Conservation (phyloP, 139 green algal species). For the Coelastrella sp. region DNA sequence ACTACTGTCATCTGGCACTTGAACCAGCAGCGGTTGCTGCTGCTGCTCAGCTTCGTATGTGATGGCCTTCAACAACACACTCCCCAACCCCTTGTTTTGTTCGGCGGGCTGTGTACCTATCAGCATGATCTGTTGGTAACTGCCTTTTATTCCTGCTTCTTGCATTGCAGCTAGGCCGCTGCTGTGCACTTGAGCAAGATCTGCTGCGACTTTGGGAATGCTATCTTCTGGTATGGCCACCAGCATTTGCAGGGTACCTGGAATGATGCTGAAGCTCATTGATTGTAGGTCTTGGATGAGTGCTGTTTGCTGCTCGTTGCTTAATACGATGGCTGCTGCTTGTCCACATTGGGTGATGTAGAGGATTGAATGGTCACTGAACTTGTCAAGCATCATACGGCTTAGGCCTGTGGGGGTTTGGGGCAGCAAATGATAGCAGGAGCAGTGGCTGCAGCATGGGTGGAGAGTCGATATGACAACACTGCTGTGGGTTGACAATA, state of each 20-base stretch:
- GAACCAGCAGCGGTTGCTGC: not conserved
- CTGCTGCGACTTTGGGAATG: not conserved
- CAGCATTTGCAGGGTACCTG: slow-evolving; percentile 1
- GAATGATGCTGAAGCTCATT: not conserved
- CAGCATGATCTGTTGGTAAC: not conserved
- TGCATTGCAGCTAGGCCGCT: not conserved
- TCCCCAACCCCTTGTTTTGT: not conserved
- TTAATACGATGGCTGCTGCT: not conserved
- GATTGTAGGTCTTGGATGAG: not conserved
- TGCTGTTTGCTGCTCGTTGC: not conserved
- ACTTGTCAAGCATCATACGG: not conserved
- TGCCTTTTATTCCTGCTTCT: not conserved
- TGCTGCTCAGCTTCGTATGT: not conserved
- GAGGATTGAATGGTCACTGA: not conserved
- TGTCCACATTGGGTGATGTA: not conserved
- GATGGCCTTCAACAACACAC: not conserved
- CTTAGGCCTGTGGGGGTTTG: slow-evolving; percentile 3
- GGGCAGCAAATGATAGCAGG: too few species aligned
- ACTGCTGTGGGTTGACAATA: not conserved
- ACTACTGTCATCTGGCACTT: not conserved
- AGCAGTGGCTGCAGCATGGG: not conserved
- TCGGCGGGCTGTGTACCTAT: not conserved
- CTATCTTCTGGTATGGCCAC: not conserved
- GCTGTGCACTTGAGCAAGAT: not conserved
- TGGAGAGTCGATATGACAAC: not conserved